Percentiles rank a stretch among this genome's conserved stretches.
These are phyloP conservation scores for Mrakia hoshinonis DNA, from an alignment of 768 basidiomycete species.

Conservation along the genomic window DNA sequence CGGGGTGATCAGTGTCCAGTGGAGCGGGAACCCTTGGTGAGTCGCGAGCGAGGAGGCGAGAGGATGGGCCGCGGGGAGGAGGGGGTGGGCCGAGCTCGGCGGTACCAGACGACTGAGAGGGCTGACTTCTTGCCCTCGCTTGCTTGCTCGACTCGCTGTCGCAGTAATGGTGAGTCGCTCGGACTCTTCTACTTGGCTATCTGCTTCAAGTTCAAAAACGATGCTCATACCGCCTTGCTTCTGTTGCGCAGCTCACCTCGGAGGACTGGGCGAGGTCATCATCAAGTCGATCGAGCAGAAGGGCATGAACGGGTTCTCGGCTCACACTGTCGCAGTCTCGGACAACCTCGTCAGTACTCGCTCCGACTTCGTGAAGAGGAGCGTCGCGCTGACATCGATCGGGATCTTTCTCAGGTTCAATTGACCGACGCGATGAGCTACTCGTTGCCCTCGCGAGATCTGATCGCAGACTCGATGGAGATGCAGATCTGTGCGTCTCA, in stretches of 20 bases:
- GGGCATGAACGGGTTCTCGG: neutral
- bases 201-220: no score
- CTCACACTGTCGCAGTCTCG: slow-evolving; percentile 67
- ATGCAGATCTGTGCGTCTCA: slow-evolving; percentile 45
- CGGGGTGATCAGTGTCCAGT: neutral
- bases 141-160: neutral
- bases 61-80: neutral
- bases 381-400: no score
- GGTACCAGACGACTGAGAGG: neutral
- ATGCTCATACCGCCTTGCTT: neutral
- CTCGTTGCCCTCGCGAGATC: slow-evolving; percentile 73
- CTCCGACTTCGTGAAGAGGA: no score
- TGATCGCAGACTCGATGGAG: slow-evolving; percentile 85
- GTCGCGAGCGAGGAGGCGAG: neutral
- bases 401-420: no score
- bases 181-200: no score
- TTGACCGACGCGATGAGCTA: slow-evolving; percentile 61
- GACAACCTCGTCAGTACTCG: slow-evolving; percentile 83
- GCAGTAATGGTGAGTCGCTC: slow-evolving; percentile 3
- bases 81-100: neutral
- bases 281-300: neutral
- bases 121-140: neutral
- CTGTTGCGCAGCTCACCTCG: neutral
- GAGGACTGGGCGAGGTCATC: neutral
- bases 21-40: neutral